Conservation (phyloP, 345 rosid genomes). For the Salix brachista region DNA sequence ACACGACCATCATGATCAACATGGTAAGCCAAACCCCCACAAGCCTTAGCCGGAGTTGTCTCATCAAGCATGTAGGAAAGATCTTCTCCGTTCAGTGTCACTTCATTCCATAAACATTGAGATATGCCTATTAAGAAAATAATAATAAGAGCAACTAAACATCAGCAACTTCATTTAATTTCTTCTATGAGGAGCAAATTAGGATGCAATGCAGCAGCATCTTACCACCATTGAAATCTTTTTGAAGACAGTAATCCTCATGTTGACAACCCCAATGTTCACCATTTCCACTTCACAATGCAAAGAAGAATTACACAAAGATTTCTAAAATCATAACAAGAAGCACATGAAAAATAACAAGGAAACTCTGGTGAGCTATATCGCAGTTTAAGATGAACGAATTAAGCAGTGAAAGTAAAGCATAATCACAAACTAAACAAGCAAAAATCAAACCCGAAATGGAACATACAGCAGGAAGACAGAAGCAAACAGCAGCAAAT, state of each 20-base stretch:
- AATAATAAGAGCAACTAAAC: background rate
- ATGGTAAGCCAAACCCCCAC: constrained; percentile 64
- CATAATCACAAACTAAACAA: background rate
- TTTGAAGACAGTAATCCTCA: constrained; percentile 27
- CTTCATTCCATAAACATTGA: constrained; percentile 46
- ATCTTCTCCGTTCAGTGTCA: constrained; percentile 67
- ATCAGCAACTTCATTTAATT: background rate
- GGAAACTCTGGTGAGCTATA: background rate
- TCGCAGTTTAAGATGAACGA: background rate
- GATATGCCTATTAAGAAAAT: constrained; percentile 24
- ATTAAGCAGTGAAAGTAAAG: background rate
- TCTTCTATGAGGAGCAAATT: background rate
- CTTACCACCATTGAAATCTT: constrained; percentile 40
- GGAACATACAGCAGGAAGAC: background rate
- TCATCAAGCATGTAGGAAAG: constrained; percentile 74
- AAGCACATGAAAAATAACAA: background rate
- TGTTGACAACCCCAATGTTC: constrained; percentile 42
- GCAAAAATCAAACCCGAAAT: background rate
- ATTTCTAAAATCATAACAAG: background rate
- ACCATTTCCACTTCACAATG: constrained; percentile 22
- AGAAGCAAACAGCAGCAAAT: background rate
- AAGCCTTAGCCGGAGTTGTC: constrained; percentile 82
- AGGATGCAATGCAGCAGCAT: background rate
- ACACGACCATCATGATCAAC: constrained; percentile 39
- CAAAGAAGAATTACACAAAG: background rate